phyloP scores from a whole-genome alignment of 2,329 filamentous ascomycete species.

The Plectosphaerella cucumerina region DNA sequence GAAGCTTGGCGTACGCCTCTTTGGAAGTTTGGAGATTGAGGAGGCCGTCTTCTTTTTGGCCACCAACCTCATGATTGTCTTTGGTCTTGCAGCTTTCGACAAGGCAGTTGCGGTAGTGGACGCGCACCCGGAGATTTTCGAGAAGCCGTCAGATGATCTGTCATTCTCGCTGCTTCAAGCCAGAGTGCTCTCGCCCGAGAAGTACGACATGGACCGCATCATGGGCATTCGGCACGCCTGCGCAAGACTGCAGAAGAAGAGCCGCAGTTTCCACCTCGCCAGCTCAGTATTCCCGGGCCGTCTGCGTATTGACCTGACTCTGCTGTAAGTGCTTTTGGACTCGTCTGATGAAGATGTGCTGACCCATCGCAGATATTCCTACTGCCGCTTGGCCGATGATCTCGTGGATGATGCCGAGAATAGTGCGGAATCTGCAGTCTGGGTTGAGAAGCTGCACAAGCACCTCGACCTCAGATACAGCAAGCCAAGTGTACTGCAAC shows the following conservation, averaged over 20 bases:
- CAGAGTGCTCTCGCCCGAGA: slow-evolving; percentile 36
- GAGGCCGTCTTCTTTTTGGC: slow-evolving; percentile 70
- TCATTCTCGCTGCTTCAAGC: slow-evolving; percentile 49
- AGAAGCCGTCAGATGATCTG: slow-evolving; percentile 35
- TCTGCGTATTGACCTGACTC: slow-evolving; percentile 62
- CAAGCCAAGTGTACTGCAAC: slow-evolving; percentile 10
- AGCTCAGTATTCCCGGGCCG: slow-evolving; percentile 65
- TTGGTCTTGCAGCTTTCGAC: slow-evolving; percentile 65
- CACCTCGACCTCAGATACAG: slow-evolving; percentile 54
- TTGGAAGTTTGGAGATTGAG: slow-evolving; percentile 65
- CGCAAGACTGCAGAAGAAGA: slow-evolving; percentile 55
- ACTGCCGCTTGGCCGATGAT: slow-evolving; percentile 70
- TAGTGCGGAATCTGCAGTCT: slow-evolving; percentile 46
- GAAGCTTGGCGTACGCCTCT: slow-evolving; percentile 60
- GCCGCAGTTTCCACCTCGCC: slow-evolving; percentile 69
- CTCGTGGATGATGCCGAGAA: slow-evolving; percentile 62
- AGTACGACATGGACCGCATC: slow-evolving; percentile 56
- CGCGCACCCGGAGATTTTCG: slow-evolving; percentile 56
- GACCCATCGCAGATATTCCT: slow-evolving; percentile 54
- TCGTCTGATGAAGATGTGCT: slow-evolving; percentile 6
- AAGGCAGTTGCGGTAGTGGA: slow-evolving; percentile 63
- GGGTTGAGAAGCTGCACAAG: slow-evolving; percentile 53
- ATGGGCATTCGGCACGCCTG: slow-evolving; percentile 56
- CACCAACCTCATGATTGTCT: slow-evolving; percentile 66
- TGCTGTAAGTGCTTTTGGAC: slow-evolving; percentile 41